Evolutionary conservation across 441 rosid species (phyloP).

Genomic region (Croton setiger): DNA sequence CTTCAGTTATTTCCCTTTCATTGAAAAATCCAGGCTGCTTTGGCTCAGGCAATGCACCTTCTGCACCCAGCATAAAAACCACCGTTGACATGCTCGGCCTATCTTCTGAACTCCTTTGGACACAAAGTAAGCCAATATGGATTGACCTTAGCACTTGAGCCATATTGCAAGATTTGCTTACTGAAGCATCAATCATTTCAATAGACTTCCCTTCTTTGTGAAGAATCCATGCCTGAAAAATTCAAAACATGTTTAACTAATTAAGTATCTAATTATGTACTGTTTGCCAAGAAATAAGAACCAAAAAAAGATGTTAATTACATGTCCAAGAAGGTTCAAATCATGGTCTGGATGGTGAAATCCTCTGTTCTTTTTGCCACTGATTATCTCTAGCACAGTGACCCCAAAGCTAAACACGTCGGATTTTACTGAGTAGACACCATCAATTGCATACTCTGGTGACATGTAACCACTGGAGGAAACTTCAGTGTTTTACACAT

Average conservation of each 20-base stretch:
- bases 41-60: conserved; percentile 24
- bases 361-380: conserved; percentile 30
- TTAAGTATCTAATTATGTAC: no score
- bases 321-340: conserved; percentile 41
- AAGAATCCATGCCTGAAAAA: neutral
- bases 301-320: conserved; percentile 1
- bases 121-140: conserved; percentile 36
- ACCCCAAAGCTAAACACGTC: conserved; percentile 45
- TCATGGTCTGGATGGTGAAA: conserved; percentile 26
- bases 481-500: neutral
- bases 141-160: conserved; percentile 27
- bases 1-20: neutral
- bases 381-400: conserved; percentile 34
- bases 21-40: conserved; percentile 37
- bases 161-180: neutral
- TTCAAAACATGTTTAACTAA: neutral
- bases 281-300: neutral
- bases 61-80: conserved; percentile 37
- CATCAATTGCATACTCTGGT: conserved; percentile 30
- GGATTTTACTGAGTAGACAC: conserved; percentile 34
- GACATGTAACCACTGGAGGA: conserved; percentile 29
- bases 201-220: neutral
- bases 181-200: neutral
- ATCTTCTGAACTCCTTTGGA: conserved; percentile 32
- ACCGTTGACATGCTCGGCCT: conserved; percentile 40